phyloP scores from a whole-genome alignment of 805 yeast genomes.

The Candida dendrica region DNA sequence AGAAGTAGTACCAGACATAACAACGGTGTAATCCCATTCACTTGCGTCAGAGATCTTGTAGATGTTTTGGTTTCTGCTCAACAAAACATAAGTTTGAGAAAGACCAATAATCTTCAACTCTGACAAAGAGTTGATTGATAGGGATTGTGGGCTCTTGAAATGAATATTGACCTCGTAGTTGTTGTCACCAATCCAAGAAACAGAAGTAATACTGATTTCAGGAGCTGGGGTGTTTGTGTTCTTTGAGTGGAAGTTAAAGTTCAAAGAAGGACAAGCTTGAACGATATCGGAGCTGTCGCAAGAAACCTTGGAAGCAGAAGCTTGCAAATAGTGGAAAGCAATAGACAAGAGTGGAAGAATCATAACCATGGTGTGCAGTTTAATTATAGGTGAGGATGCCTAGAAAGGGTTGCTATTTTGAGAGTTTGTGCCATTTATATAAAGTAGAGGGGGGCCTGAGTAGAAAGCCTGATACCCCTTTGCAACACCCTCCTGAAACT shows the following conservation, averaged over 20 bases:
- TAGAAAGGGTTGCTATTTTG: too few relatives aligned
- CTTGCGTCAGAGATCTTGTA: not conserved
- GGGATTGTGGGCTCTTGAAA: conserved; percentile 2
- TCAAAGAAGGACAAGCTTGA: not conserved
- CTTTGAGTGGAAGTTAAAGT: not conserved
- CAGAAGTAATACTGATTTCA: conserved; percentile 6
- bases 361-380: too few relatives aligned
- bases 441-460: too few relatives aligned
- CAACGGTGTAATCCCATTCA: not conserved
- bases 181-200: conserved; percentile 2
- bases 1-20: not conserved
- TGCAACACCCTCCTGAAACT: too few relatives aligned
- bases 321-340: not conserved
- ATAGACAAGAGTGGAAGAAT: not conserved
- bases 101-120: conserved; percentile 10
- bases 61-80: not conserved
- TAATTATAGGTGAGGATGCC: too few relatives aligned
- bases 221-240: conserved; percentile 4
- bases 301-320: not conserved
- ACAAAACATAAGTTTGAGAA: not conserved
- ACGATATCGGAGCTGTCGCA: not conserved
- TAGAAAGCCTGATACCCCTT: too few relatives aligned
- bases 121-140: conserved; percentile 4
- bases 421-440: too few relatives aligned
- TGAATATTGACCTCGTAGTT: conserved; percentile 7